Percentiles rank a stretch among this genome's conserved stretches.
Conservation (phyloP, 2,329 filamentous ascomycete genomes). For the Ophiostoma fasciatum region DNA sequence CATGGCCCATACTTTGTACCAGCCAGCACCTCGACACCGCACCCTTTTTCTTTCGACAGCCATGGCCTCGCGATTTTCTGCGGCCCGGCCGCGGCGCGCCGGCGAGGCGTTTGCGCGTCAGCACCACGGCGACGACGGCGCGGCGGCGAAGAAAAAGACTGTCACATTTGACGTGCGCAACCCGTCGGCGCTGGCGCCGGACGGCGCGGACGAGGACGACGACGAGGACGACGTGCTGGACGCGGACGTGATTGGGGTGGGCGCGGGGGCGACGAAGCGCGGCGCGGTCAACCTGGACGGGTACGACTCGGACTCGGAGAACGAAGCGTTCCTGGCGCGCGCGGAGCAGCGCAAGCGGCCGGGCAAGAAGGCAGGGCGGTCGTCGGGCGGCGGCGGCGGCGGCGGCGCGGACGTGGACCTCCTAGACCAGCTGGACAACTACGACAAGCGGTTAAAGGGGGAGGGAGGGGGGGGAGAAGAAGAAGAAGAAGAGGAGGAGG, state of each 20-base stretch:
- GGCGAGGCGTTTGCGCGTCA: conserved; percentile 68
- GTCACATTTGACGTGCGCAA: conserved; percentile 91
- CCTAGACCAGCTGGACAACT: conserved; percentile 38
- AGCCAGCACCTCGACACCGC: too few relatives aligned
- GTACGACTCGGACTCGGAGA: conserved; percentile 87
- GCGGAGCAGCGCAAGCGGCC: conserved; percentile 42
- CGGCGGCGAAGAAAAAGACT: conserved; percentile 61
- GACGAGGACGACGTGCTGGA: conserved; percentile 65
- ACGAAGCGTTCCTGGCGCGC: conserved; percentile 72
- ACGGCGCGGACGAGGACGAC: too few relatives aligned
- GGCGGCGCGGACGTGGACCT: conserved; percentile 28
- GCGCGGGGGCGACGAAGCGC: conserved; percentile 62
- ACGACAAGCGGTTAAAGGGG: conserved; percentile 28
- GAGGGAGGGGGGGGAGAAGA: conserved; percentile 18
- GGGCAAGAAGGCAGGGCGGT: conserved; percentile 5
- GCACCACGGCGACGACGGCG: conserved; percentile 44
- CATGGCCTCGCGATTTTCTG: conserved; percentile 45
- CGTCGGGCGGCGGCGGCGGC: conserved; percentile 4
- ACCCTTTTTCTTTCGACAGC: too few relatives aligned
- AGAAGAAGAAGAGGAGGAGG: conserved; percentile 34
- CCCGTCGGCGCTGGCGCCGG: conserved; percentile 77
- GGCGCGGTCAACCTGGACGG: conserved; percentile 93
- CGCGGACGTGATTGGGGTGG: conserved; percentile 80
- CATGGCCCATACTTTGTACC: too few relatives aligned
- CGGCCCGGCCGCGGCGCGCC: conserved; percentile 67